phyloP scores from a whole-genome alignment of 1,284 basidiomycete species.

The Puccinia triticina region DNA sequence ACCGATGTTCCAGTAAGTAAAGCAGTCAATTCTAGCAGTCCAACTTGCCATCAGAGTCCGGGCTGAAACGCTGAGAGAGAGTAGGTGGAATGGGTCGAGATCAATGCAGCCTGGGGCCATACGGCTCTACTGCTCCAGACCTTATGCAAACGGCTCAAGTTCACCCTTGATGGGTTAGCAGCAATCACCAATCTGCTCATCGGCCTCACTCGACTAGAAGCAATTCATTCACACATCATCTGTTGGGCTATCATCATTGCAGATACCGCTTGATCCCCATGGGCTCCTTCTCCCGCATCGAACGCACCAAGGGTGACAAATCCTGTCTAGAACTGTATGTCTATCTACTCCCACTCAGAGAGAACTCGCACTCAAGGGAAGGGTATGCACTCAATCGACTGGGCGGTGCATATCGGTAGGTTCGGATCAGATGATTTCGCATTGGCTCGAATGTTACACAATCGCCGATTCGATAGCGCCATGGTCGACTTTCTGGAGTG shows the following conservation, averaged over 20 bases:
- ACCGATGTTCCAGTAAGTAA: slow-evolving; percentile 71
- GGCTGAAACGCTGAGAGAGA: slow-evolving; percentile 51
- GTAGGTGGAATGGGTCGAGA: slow-evolving; percentile 95
- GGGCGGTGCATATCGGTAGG: no score
- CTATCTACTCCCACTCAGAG: not conserved
- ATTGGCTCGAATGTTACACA: slow-evolving; percentile 82
- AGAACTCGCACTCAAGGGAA: not conserved
- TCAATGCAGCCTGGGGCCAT: slow-evolving; percentile 98
- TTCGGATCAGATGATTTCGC: slow-evolving; percentile 84
- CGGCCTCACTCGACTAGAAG: not conserved
- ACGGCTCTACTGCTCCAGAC: slow-evolving; percentile 88
- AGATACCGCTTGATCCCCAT: slow-evolving; percentile 87
- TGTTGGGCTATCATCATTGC: slow-evolving; percentile 16
- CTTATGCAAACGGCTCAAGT: slow-evolving; percentile 83
- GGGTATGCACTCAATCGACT: no score
- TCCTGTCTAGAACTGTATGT: slow-evolving; percentile 79
- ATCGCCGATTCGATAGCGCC: slow-evolving; percentile 89
- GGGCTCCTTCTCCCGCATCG: slow-evolving; percentile 88
- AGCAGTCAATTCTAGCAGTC: not conserved
- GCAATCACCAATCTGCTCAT: slow-evolving; percentile 55
- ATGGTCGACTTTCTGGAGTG: slow-evolving; percentile 96
- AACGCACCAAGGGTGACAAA: slow-evolving; percentile 73
- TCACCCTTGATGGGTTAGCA: slow-evolving; percentile 77
- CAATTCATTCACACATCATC: not conserved
- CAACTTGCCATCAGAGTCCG: not conserved